Base-by-base conservation (phyloP, 1,284 basidiomycete species). In the Fomitopsis pinicola region DNA sequence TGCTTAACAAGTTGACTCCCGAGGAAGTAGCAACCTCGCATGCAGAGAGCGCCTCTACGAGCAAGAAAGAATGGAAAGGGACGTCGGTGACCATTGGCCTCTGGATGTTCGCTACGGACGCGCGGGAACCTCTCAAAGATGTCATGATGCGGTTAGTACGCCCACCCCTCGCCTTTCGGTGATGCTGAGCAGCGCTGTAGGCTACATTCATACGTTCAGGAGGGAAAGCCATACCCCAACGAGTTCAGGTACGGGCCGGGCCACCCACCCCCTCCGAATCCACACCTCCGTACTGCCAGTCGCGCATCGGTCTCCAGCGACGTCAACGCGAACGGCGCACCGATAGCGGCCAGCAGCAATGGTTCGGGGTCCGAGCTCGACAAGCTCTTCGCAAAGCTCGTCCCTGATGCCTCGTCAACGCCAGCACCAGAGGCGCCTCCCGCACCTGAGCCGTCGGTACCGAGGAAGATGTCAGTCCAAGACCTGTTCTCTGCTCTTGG, bases 71-170 rank as follows among this genome's bases (percentile, higher is more conserved):
- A 44, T 78, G 82, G 66, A 87, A 86, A 69, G 87, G 86, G n/a
- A 76, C 71, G 26, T 75, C 80, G 2, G 77, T 77, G 48, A 88
- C 86, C 2, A 82, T 91, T 62, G 92, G 92, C 2, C 77, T 95
- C 9, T 95, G 93, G 93, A 88, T 89, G 72, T 87, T 86, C 67
- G 82, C 88, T 36, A 84, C 85, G 15, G 86, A 88, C 59, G 83
- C 87, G 38, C 80, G 91, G 46, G 88, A 89, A 69, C 82, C 84
- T 28, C 80, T 94, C 71, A 85, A 81, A 62, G 82, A 86, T 65
- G 86, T 89, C 61, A 81, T 90, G 77, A 75, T 81, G 71, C 80
- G 87, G 88, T 87, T 65, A 30, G 67, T 67, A 75, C 74, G 59
- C 60, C n/a, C 19, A 28, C 12, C 3, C 26, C 2, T 26, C 19